Evolutionary conservation across 148 eudicot genomes (phyloP).

Genomic region (Diospyros kaki): DNA sequence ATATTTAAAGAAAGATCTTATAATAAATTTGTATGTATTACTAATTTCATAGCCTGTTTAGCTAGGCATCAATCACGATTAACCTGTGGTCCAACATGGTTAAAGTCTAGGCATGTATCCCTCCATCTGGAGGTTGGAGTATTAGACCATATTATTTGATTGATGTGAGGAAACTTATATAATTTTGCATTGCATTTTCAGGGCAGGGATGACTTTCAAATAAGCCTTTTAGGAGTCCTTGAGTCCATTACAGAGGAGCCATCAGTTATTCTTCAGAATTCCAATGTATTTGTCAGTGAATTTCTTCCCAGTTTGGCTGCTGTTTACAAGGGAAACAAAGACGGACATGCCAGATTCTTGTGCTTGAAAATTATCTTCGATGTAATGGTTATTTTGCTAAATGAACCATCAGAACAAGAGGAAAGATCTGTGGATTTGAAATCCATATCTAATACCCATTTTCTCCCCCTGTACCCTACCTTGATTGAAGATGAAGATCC

Average conservation of each 20-base stretch:
- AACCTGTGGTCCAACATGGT: not conserved
- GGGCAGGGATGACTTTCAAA: constrained; percentile 97
- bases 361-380: constrained; percentile 92
- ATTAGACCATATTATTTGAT: not conserved
- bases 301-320: constrained; percentile 81
- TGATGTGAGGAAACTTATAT: not conserved
- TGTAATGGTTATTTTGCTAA: constrained; percentile 64
- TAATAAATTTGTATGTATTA: too few relatives aligned
- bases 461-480: constrained; percentile 83
- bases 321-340: constrained; percentile 89
- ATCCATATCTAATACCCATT: constrained; percentile 54
- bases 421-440: constrained; percentile 49
- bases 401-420: constrained; percentile 44
- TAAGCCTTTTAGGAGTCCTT: constrained; percentile 73
- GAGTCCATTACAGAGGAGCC: constrained; percentile 77
- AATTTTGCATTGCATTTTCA: constrained; percentile 25
- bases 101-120: not conserved
- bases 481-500: constrained; percentile 95
- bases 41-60: too few relatives aligned
- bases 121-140: not conserved
- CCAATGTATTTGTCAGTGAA: constrained; percentile 47
- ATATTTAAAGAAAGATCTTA: too few relatives aligned
- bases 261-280: constrained; percentile 44
- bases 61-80: too few relatives aligned
- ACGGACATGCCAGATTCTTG: constrained; percentile 88